phyloP scores from a whole-genome alignment of 164 flowering plant genomes.

The Buxus sempervirens region DNA sequence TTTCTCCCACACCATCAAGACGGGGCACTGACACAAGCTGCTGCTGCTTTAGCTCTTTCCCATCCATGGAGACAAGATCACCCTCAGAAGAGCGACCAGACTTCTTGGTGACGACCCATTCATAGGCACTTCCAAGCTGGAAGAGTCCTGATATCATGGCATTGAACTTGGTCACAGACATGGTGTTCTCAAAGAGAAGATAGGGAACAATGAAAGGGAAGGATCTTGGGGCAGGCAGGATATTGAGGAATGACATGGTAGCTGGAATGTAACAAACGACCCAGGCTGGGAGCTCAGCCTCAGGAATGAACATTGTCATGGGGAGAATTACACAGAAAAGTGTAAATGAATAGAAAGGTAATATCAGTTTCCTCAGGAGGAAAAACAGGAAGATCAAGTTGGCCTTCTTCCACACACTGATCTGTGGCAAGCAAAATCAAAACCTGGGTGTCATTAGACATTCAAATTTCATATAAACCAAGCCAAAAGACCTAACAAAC shows the following conservation, averaged over 20 bases:
- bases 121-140: constrained; percentile 97
- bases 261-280: constrained; percentile 96
- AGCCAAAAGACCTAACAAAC: background rate
- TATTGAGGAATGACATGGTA: constrained; percentile 91
- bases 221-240: constrained; percentile 88
- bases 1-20: constrained; percentile 45
- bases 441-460: constrained; percentile 3
- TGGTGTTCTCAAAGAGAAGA: constrained; percentile 96
- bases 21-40: constrained; percentile 59
- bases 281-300: constrained; percentile 97
- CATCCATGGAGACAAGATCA: constrained; percentile 61
- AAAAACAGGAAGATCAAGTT: constrained; percentile 94
- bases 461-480: background rate
- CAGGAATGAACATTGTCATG: constrained; percentile 97
- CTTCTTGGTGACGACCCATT: constrained; percentile 99
- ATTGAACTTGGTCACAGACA: constrained; percentile 97
- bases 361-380: constrained; percentile 77
- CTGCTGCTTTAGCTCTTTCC: constrained; percentile 48
- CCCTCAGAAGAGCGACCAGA: constrained; percentile 98
- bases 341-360: constrained; percentile 96
- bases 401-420: constrained; percentile 77
- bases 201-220: constrained; percentile 98
- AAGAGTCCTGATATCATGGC: constrained; percentile 98
- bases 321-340: constrained; percentile 96
- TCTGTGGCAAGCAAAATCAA: constrained; percentile 47